phyloP scores from a whole-genome alignment of 2,329 filamentous ascomycete genomes.

The Talaromyces funiculosus region DNA sequence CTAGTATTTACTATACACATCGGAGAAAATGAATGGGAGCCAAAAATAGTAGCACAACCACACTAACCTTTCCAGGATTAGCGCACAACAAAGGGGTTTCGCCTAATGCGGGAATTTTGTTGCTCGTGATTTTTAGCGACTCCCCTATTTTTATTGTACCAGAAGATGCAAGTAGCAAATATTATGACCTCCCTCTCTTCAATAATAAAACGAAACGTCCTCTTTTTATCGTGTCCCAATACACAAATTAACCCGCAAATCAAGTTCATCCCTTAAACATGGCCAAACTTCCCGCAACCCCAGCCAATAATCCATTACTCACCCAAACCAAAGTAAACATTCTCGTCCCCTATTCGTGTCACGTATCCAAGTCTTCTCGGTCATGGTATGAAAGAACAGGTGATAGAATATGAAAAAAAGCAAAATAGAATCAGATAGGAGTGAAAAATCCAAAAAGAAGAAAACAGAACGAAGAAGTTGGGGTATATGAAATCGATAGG shows the following conservation, averaged over 20 bases:
- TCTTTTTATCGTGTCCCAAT: neutral
- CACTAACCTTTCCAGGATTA: neutral
- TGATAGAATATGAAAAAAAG: neutral
- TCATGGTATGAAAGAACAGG: neutral
- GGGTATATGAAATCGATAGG: constrained; percentile 14
- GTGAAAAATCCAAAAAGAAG: constrained; percentile 4
- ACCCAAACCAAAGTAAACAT: neutral
- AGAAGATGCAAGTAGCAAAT: neutral
- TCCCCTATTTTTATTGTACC: neutral
- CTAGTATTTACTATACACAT: too few species aligned
- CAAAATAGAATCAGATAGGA: neutral
- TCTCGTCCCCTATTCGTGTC: neutral
- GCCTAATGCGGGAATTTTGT: neutral
- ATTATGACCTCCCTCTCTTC: neutral
- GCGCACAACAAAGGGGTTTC: neutral
- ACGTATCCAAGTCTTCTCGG: neutral
- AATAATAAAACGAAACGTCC: neutral
- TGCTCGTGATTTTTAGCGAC: neutral
- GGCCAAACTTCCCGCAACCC: neutral
- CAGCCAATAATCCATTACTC: neutral
- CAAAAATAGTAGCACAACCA: neutral
- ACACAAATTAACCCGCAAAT: neutral
- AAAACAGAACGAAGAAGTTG: neutral
- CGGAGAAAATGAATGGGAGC: neutral
- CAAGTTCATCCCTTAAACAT: neutral